Conservation (phyloP, 1,139 yeast species). For the Candida sp. region DNA sequence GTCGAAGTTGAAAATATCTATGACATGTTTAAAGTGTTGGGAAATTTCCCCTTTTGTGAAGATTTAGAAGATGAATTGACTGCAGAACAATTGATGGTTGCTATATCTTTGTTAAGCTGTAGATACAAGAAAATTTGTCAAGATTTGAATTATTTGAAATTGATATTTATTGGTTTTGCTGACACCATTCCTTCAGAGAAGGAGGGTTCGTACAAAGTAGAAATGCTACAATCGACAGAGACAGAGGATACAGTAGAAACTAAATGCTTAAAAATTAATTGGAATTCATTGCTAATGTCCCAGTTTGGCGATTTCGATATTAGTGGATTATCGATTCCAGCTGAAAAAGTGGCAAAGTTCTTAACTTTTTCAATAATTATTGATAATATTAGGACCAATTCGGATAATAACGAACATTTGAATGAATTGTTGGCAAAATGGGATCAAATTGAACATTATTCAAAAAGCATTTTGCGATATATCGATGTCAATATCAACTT, state of each 20-base stretch:
- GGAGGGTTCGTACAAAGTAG: conserved; percentile 1
- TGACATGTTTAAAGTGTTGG: conserved; percentile 23
- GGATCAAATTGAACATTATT: conserved; percentile 28
- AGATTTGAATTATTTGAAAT: conserved; percentile 19
- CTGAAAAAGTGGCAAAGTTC: conserved; percentile 30
- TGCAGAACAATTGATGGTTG: conserved; percentile 20
- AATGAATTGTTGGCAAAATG: conserved; percentile 20
- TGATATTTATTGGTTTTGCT: conserved; percentile 23
- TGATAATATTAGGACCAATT: conserved; percentile 6
- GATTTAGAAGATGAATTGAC: conserved; percentile 15
- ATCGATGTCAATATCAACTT: conserved; percentile 30
- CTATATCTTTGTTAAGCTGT: conserved; percentile 24
- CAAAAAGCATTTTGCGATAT: conserved; percentile 40
- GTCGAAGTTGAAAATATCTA: conserved; percentile 15
- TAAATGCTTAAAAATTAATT: conserved; percentile 15
- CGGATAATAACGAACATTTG: conserved; percentile 16
- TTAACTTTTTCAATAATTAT: conserved; percentile 42
- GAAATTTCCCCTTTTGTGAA: conserved; percentile 28
- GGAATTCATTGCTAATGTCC: conserved; percentile 19
- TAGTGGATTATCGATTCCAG: conserved; percentile 26
- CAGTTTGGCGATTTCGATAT: conserved; percentile 27
- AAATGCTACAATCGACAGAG: conserved; percentile 7
- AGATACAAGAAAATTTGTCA: conserved; percentile 17
- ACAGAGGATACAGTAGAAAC: conserved; percentile 11
- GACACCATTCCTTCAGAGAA: background rate